Base-by-base conservation (phyloP, 768 basidiomycete species). In the Termitomyces sp. region DNA sequence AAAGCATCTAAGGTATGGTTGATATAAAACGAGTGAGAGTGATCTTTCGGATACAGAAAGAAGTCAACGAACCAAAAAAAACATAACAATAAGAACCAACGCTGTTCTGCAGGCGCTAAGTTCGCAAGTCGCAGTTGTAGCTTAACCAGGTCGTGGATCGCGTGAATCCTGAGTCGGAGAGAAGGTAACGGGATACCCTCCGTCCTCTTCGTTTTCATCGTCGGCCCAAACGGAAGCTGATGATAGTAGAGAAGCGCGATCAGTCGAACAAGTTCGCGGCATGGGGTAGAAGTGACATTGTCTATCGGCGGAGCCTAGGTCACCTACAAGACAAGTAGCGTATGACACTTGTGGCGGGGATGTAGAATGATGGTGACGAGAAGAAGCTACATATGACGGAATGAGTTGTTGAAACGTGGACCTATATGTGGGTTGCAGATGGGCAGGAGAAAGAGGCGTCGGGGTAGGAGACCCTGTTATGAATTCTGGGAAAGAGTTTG, bases 401-500 rank as follows among this genome's bases (percentile, higher is more conserved):
- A 70, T 66, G 14, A 63, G 64, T 55, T 71, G 74, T 47, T 67
- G 63, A 58, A 72, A 74, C 8, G 67, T 65, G 28, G 67, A 43
- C 38, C 64, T 65, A 47, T 70, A 66, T 14, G 70, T 59, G 26
- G 67, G 63, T 45, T 71, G 70, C 59, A 72, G 62, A 2, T 66
- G 10, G 51, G 11, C 54, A 35, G 71, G 66, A 16, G 73, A 63
- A 36, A 72, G 66, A 41, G 70, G 66, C 26, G 69, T 63, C 16
- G 67, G 64, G 18, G 71, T 67, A 40, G 72, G 61, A 1, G 62
- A 57, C 30, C 70, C 68, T 57, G 68, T 66, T 43, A 79, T 66
- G 55, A 80, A 77, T 51, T 72, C 73, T n/a, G 80, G 81, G 68
- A 81, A 81, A n/a, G 73, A 67, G 26, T 70, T 65, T 24, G 72